Base-by-base conservation (phyloP, 2,329 filamentous ascomycete genomes). In the Diaporthe ilicicola region DNA sequence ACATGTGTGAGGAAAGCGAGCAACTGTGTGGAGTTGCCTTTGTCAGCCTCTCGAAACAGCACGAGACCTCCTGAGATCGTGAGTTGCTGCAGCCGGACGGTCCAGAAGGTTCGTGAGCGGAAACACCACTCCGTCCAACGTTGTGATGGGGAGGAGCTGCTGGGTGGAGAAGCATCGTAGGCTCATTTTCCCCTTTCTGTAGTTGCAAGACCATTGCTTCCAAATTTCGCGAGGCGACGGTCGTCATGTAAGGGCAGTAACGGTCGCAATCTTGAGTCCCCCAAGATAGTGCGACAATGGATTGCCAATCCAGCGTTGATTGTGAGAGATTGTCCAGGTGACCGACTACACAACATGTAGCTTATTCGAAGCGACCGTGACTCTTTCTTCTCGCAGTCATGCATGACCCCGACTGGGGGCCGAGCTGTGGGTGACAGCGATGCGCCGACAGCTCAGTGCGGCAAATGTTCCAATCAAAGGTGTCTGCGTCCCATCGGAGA, bases 1-100 rank as follows among this genome's bases (percentile, higher is more conserved):
- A 24, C 69, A 29, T 53, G 64, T 70, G 69, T 68, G 51, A 68
- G 24, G 37, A 64, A 19, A 32, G 9, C 19, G n/a, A 24, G n/a
- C 50, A 51, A 69, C 70, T 72, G 70, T 69, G 70, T 72, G 70
- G 70, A 39, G 42, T 50, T 39, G 53, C 53, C 70, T 69, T 65
- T 65, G 56, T 72, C 70, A 69, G 46, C 53, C 46, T 42, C 48
- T 27, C 55, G 59, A 64, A 64, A 64, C 59, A 50, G 59, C 15
- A n/a, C 44, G 44, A 64, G 59, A 64, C 59, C 44, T 64, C 44
- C 59, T 50, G 44, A 64, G 59, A 64, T 64, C 59, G 59, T 50
- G 59, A 64, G 59, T n/a, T 64, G 59, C 59, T 64, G 59, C 59
- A 64, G 59, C 44, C 59, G n/a, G 44, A 37, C n/a, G 59, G 59